Evolutionary conservation across 768 basidiomycete species (phyloP), one percentile per base, ranked within the genome.

Genomic region (Lactarius sp.): DNA sequence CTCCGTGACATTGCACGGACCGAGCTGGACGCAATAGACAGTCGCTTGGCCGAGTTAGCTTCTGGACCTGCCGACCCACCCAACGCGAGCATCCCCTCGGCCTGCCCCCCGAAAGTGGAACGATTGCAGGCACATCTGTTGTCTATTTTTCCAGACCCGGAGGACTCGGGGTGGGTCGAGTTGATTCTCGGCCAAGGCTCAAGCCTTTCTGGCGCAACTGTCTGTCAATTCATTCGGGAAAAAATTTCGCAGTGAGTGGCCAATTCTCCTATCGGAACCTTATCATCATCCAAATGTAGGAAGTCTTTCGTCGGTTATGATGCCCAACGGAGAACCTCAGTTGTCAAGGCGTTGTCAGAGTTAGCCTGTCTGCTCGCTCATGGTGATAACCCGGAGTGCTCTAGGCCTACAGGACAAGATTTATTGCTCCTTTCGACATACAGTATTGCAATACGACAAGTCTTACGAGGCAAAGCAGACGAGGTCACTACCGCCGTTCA

Each of bases 401-500:
- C 61, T 27, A 60, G 61, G 12, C 34, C 39, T 16, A 53, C 58
- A 41, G 61, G 60, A 16, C 61, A 52, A 37, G 56, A 59, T 12
- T 39, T 73, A 18, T 22, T 20, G 18, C 58, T 73, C 6, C 56
- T 78, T 20, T 71, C 69, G 12, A 73, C 76, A 12, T 77, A 76
- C 62, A 60, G 78, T 63, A 67, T 74, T 44, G 68, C 80, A 41
- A 67, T 80, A 59, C 59, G 68, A 13, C 69, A 75, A 53, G 62
- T 87, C 12, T 68, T 90, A 8, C 76, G 80, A 27, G 85, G 84
- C 3, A 68, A 78, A 9, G 73, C 74, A 6, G 73, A 75, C 16
- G 80, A 84, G 61, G 80, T 81, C 8, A 80, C 80, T 0, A 67
- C 76, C 3, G 66, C 74, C 39, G 81, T 87, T 51, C 78, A 82